Base-by-base conservation (phyloP, 2,329 filamentous ascomycete species). In the Gremmenia infestans region DNA sequence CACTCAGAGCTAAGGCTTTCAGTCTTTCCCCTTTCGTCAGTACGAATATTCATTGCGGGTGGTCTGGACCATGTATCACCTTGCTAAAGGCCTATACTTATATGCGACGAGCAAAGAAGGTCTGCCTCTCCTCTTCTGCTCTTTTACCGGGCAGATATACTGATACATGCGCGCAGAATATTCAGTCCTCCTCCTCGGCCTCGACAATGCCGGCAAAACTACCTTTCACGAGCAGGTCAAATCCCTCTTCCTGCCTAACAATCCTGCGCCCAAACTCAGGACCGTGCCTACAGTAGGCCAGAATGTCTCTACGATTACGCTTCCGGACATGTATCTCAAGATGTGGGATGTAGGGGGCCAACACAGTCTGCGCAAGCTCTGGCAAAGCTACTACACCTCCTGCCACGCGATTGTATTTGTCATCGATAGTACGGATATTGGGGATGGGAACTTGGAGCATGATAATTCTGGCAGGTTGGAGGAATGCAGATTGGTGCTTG, bases 281-380 rank as follows among this genome's bases (percentile, higher is more conserved):
- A 97, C 93, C 46, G 93, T 97, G 7, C 94, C 94, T 28, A 99
- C 94, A 19, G 93, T 97, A 66, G 94, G 94, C 63, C 94, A 97
- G 72, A 97, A 97, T 74, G 92, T 97, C 62, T 89, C 90, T 60
- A 94, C 92, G 48, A 89, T 99, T 70, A 85, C 88, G 22, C 81
- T 97, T 23, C 88, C 91, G 15, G 91, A 96, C 72, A 93, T 97
- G 84, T 97, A 97, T 78, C 80, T 99, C 69, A 96, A 97, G 78
- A 88, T 99, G 67, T 97, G 94, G 94, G 94, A 99, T 71, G 91
- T 99, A 0, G 94, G 94, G 62, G 94, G 94, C 6, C 94, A 99
- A 73, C 85, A 94, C 69, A 88, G 83, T 28, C 81, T 99, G 69
- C 87, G 94, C 60, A 87, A 88, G 61, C 83, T 97, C 35, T 99